These are phyloP conservation scores for Tuber indicum DNA, from an alignment of 495 filamentous ascomycete species.

Conservation along the genomic window DNA sequence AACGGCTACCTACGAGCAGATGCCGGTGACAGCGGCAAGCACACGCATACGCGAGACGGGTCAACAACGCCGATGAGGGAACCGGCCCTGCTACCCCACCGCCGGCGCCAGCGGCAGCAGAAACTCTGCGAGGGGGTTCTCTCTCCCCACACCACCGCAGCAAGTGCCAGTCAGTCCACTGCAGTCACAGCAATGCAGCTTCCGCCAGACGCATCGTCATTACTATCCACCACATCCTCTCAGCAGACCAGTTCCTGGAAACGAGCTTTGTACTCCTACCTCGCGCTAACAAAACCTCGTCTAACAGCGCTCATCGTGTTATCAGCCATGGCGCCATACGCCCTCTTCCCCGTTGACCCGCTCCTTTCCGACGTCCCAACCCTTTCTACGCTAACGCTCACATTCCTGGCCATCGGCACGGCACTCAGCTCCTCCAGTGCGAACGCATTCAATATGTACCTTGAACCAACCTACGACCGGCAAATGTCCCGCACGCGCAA, in stretches of 20 bases:
- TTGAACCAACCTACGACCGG: constrained; percentile 83
- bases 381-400: constrained; percentile 78
- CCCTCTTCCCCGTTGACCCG: constrained; percentile 79
- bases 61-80: not conserved
- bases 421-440: constrained; percentile 77
- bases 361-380: constrained; percentile 71
- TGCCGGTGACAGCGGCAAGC: not conserved
- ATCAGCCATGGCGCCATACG: constrained; percentile 84
- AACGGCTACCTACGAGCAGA: constrained; percentile 22
- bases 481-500: constrained; percentile 88
- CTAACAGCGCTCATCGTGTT: constrained; percentile 87
- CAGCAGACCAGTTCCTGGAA: constrained; percentile 62
- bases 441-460: constrained; percentile 94
- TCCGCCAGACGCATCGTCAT: constrained; percentile 76
- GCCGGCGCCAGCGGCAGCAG: constrained; percentile 23
- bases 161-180: not conserved
- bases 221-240: constrained; percentile 65
- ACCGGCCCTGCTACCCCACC: constrained; percentile 28
- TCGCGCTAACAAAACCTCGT: constrained; percentile 90
- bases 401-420: constrained; percentile 87
- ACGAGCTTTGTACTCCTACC: constrained; percentile 71
- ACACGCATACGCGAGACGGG: not conserved
- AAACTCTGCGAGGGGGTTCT: not conserved
- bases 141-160: not conserved
- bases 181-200: constrained; percentile 40